Evolutionary conservation across 257 asterid species (phyloP).

Genomic region (Solanum dulcamara): DNA sequence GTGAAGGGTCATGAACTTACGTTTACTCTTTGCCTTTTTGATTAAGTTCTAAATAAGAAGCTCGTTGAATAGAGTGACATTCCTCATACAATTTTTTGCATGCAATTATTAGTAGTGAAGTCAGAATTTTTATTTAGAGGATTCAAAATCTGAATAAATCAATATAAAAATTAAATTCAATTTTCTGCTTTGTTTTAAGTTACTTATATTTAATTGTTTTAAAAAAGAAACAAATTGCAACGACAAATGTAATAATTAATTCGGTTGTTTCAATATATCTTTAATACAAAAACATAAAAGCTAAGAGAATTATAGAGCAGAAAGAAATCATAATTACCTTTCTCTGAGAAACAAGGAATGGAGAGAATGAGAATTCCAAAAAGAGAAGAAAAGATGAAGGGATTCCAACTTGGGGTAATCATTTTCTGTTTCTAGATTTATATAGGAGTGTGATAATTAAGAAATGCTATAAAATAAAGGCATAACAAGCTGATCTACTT

Average conservation of each 20-base stretch:
- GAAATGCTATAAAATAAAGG: background rate
- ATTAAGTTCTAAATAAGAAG: background rate
- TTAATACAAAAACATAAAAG: background rate
- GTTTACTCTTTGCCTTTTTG: background rate
- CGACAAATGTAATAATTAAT: background rate
- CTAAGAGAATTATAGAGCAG: background rate
- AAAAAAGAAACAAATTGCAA: too few relatives aligned
- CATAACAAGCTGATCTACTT: background rate
- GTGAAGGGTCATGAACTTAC: background rate
- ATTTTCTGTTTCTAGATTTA: background rate
- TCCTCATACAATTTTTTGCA: background rate
- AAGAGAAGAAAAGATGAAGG: background rate
- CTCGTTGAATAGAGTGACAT: background rate
- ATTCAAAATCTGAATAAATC: too few relatives aligned
- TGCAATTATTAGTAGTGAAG: background rate
- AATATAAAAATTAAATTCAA: too few relatives aligned
- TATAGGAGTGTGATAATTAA: background rate
- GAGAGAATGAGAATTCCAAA: constrained; percentile 16
- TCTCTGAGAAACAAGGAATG: constrained; percentile 33
- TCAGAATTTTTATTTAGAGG: too few relatives aligned
- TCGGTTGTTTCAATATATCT: background rate
- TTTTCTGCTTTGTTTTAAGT: too few relatives aligned
- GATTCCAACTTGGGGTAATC: background rate
- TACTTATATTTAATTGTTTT: too few relatives aligned
- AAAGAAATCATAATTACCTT: constrained; percentile 21